Evolutionary conservation across 2,329 filamentous ascomycete genomes (phyloP).

Genomic region (Botryotinia calthae): DNA sequence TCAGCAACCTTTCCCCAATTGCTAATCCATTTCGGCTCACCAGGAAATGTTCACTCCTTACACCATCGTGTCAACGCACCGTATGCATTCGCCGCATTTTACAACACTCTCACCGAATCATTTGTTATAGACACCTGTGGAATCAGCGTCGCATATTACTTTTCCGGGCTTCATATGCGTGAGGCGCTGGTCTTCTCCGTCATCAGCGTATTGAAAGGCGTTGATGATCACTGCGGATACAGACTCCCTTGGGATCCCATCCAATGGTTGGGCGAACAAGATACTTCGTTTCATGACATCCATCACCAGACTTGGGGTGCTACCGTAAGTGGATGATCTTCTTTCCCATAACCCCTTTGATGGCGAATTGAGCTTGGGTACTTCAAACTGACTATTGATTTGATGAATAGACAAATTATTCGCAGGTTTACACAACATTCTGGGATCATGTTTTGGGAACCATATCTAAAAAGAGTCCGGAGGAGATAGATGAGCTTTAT

Average conservation of each 20-base stretch:
- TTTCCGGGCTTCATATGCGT: constrained; percentile 73
- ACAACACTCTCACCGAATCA: constrained; percentile 90
- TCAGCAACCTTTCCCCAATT: background rate
- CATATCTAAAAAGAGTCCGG: background rate
- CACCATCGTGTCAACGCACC: constrained; percentile 94
- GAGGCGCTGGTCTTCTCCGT: constrained; percentile 86
- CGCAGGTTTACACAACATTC: constrained; percentile 13
- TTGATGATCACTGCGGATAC: constrained; percentile 94
- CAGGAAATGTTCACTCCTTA: constrained; percentile 78
- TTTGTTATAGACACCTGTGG: constrained; percentile 87
- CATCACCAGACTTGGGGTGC: constrained; percentile 22
- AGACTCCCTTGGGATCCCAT: constrained; percentile 80
- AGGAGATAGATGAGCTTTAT: constrained; percentile 5
- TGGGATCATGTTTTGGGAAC: constrained; percentile 12
- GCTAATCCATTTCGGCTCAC: background rate
- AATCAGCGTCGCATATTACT: constrained; percentile 76
- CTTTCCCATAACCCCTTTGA: background rate
- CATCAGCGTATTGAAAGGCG: constrained; percentile 84
- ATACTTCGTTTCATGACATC: constrained; percentile 15
- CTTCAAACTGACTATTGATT: background rate
- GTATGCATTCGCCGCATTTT: constrained; percentile 92
- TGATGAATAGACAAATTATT: background rate
- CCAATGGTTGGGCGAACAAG: constrained; percentile 18
- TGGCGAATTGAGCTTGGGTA: background rate
- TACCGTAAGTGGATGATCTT: background rate